Percentiles rank a stretch among this genome's conserved stretches.
These are phyloP conservation scores for Begonia fuchsioides DNA, from an alignment of 306 rosid species.

Conservation along the genomic window DNA sequence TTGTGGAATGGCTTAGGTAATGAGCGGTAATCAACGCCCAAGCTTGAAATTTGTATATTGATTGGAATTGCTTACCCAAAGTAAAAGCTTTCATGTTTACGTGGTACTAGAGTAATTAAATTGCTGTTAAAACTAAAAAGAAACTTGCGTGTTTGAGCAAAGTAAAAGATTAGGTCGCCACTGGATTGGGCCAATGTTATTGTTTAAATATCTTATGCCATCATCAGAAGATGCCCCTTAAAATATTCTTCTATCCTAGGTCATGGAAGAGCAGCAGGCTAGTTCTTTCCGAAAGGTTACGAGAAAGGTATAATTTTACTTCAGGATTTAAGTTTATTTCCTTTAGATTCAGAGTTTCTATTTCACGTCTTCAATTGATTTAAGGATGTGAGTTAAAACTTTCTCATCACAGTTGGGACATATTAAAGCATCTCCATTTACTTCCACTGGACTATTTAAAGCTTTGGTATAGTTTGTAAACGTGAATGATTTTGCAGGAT, in stretches of 20 bases:
- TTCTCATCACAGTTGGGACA: too few species aligned
- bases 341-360: too few species aligned
- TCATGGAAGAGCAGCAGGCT: constrained; percentile 43
- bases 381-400: too few species aligned
- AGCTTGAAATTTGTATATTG: background rate
- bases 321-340: background rate
- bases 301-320: constrained; percentile 39
- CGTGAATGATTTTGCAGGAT: constrained; percentile 34
- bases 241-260: constrained; percentile 35
- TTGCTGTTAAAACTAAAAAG: background rate
- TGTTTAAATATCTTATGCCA: background rate
- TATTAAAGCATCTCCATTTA: too few species aligned
- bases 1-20: too few species aligned
- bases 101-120: background rate
- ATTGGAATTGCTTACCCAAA: background rate
- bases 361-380: too few species aligned
- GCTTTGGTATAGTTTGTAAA: too few species aligned
- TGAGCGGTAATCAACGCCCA: background rate
- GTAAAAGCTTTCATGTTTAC: too few species aligned
- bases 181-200: background rate
- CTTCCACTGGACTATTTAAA: too few species aligned
- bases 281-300: constrained; percentile 67
- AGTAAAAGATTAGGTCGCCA: background rate
- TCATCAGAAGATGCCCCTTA: constrained; percentile 7
- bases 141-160: background rate